Evolutionary conservation across 2,329 filamentous ascomycete genomes (phyloP).

Genomic region (Sporothrix phasma): DNA sequence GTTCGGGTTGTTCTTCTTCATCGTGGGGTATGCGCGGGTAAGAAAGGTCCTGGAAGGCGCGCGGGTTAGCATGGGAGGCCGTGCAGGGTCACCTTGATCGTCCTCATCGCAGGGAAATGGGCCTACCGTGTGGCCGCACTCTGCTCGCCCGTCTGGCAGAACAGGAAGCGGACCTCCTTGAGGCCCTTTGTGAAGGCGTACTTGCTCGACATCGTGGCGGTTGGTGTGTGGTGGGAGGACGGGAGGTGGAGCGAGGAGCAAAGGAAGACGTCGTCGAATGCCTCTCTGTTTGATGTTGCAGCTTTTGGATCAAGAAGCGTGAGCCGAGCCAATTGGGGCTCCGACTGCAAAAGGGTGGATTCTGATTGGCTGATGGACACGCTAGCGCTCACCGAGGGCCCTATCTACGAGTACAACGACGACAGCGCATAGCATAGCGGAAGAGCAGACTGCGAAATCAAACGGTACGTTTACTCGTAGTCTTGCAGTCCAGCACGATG

Average conservation of each 20-base stretch:
- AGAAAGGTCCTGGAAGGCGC: slow-evolving; percentile 65
- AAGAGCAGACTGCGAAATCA: background rate
- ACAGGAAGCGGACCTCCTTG: slow-evolving; percentile 93
- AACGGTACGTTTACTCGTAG: background rate
- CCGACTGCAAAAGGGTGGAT: slow-evolving; percentile 9
- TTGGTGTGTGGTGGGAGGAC: background rate
- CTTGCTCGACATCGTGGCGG: slow-evolving; percentile 67
- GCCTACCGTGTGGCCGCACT: slow-evolving; percentile 69
- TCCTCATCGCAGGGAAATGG: slow-evolving; percentile 34
- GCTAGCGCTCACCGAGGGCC: background rate
- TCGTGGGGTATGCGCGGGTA: slow-evolving; percentile 83
- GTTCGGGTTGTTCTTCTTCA: slow-evolving; percentile 98
- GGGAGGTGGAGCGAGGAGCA: background rate
- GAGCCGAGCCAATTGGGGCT: slow-evolving; percentile 13
- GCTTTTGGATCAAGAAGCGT: background rate
- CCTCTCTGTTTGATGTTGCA: background rate
- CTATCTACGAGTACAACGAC: background rate
- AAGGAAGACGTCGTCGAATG: background rate
- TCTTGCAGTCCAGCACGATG: background rate
- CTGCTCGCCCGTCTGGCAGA: slow-evolving; percentile 89
- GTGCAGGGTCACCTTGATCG: background rate
- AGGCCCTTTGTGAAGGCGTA: slow-evolving; percentile 83
- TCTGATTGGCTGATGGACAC: slow-evolving; percentile 11
- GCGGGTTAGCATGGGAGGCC: background rate
- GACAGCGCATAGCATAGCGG: background rate